Evolutionary conservation across 2,329 filamentous ascomycete genomes (phyloP).

Genomic region (Neonectria ditissima): DNA sequence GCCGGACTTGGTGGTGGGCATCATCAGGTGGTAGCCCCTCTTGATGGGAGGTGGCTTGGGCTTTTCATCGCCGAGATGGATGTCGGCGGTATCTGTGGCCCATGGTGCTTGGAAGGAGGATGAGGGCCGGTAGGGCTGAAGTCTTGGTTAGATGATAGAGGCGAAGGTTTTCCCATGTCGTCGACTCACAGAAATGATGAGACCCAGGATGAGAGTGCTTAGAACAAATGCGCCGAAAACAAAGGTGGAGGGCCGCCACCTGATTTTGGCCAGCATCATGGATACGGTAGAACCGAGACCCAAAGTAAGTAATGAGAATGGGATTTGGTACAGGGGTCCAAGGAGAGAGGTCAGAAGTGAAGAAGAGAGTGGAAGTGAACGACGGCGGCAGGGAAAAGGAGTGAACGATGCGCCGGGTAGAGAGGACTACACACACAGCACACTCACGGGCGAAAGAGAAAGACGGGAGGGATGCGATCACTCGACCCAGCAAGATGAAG

Average conservation of each 20-base stretch:
- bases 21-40: conserved; percentile 41
- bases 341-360: not conserved
- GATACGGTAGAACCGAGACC: not conserved
- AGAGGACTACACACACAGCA: not conserved
- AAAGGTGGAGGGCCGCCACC: not conserved
- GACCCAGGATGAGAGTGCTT: not conserved
- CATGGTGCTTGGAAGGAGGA: conserved; percentile 1
- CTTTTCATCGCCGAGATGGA: not conserved
- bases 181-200: conserved; percentile 11
- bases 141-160: not conserved
- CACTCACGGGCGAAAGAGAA: not conserved
- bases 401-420: not conserved
- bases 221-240: not conserved
- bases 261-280: conserved; percentile 1
- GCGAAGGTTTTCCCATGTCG: not conserved
- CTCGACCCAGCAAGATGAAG: too few species aligned
- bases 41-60: not conserved
- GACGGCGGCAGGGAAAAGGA: not conserved
- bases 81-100: conserved; percentile 1
- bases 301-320: not conserved
- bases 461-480: not conserved
- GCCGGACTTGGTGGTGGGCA: conserved; percentile 42
- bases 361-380: not conserved
- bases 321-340: not conserved
- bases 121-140: conserved; percentile 1